Evolutionary conservation across 1,284 basidiomycete species (phyloP).

Genomic region (Trametes hirsuta): DNA sequence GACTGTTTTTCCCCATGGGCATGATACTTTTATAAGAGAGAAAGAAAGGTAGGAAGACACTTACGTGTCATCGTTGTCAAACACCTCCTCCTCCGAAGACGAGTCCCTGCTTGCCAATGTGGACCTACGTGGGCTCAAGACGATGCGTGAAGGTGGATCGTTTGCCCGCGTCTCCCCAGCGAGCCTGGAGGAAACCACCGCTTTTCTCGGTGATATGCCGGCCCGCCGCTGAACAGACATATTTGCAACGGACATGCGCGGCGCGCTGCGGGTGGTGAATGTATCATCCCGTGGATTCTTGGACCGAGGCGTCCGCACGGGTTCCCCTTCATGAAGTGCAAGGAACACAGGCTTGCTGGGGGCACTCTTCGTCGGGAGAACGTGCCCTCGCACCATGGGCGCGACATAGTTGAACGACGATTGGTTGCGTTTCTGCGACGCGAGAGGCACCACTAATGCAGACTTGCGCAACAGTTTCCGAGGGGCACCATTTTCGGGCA

Average conservation of each 20-base stretch:
- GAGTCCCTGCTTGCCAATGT: background rate
- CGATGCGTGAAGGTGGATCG: background rate
- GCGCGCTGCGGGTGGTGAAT: background rate
- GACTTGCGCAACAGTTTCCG: slow-evolving; percentile 3
- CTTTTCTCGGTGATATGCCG: slow-evolving; percentile 13
- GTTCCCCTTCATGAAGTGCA: background rate
- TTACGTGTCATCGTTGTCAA: background rate
- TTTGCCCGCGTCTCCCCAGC: background rate
- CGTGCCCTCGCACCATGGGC: slow-evolving; percentile 7
- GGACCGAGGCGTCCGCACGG: background rate
- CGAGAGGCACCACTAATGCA: background rate
- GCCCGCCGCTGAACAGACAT: slow-evolving; percentile 24
- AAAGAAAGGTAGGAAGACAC: background rate
- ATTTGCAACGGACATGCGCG: slow-evolving; percentile 12
- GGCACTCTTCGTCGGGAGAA: slow-evolving; percentile 4
- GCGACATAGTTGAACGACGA: slow-evolving; percentile 23
- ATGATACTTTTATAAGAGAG: background rate
- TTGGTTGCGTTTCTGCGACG: slow-evolving; percentile 6
- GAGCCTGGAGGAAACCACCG: background rate
- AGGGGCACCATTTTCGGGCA: background rate
- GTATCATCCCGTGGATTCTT: background rate
- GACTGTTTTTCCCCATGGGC: background rate
- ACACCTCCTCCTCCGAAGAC: background rate
- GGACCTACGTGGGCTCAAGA: background rate
- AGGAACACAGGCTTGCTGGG: slow-evolving; percentile 3